Evolutionary conservation across 768 basidiomycete genomes (phyloP), one percentile per base, ranked within the genome.

Genomic region (Pholiota microspora): DNA sequence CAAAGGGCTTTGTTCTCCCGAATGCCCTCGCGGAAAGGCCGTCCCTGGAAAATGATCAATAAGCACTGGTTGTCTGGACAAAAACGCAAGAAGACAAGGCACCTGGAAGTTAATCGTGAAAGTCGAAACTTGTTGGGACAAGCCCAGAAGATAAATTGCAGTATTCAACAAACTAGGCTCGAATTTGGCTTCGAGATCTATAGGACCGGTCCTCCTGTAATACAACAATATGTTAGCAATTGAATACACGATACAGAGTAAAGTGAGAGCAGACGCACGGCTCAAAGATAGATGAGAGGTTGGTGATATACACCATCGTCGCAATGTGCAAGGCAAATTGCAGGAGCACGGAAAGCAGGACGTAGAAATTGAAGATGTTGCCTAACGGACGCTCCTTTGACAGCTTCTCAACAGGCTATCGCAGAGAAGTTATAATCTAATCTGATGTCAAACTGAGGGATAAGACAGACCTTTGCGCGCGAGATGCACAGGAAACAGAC

Each of bases 401-500:
- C 8, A 99, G 78, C 64, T 94, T 92, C 67, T 98, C 94, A 24
- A 98, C 89, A n/a, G 97, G 94, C 94, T 98, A 47, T 23, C 32
- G 29, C 6, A 32, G 8, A 18, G 25, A 42, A 27, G 23, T 16
- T 51, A 31, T 31, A 7, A 42, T 18, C 44, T 48, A 32, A 2
- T 29, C 24, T 27, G 16, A 52, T 58, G 6, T 18, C 38, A 10
- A 24, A 7, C 24, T 15, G 45, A 24, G 16, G 34, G 18, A n/a
- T 18, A 25, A 4, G 42, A 65, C 83, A 32, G 62, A 94, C 96
- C 85, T 95, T 94, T 10, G 96, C 96, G 7, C 96, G 83, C 27
- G 96, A 99, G 55, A 99, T 98, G 69, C 94, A 98, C 68, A 97
- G 74, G 84, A 99, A 99, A 70, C 96, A 99, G 25, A 98, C 91